Conservation (phyloP, 2,329 filamentous ascomycete genomes). For the Salinomyces thailandicus region DNA sequence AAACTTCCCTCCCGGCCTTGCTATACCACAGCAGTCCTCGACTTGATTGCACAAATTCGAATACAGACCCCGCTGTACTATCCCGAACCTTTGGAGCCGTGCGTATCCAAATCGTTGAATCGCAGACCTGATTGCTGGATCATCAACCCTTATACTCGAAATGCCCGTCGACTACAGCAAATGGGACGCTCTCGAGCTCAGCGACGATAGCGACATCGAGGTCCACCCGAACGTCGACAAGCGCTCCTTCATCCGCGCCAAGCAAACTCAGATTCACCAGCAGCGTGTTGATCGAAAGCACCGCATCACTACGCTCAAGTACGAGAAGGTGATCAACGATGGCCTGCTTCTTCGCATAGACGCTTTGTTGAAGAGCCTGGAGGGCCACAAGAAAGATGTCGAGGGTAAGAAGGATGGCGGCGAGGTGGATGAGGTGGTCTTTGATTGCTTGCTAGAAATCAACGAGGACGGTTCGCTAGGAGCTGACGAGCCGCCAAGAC, state of each 20-base stretch:
- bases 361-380: constrained; percentile 61
- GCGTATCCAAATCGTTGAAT: no score
- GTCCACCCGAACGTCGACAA: constrained; percentile 99
- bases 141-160: neutral
- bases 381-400: constrained; percentile 53
- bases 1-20: no score
- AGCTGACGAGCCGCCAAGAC: constrained; percentile 63
- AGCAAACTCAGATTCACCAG: constrained; percentile 93
- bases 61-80: no score
- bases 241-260: constrained; percentile 93
- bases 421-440: constrained; percentile 71
- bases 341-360: constrained; percentile 78
- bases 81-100: no score
- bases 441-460: constrained; percentile 73
- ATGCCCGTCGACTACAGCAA: constrained; percentile 63
- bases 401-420: constrained; percentile 49
- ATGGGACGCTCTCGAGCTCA: constrained; percentile 87
- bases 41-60: no score
- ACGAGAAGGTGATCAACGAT: constrained; percentile 88
- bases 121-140: no score
- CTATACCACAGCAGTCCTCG: no score
- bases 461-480: constrained; percentile 54
- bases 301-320: constrained; percentile 84
- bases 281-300: constrained; percentile 75
- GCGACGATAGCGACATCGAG: constrained; percentile 95